These are phyloP conservation scores for Liriodendron chinense DNA, from an alignment of 164 flowering plant genomes.

Conservation along the genomic window DNA sequence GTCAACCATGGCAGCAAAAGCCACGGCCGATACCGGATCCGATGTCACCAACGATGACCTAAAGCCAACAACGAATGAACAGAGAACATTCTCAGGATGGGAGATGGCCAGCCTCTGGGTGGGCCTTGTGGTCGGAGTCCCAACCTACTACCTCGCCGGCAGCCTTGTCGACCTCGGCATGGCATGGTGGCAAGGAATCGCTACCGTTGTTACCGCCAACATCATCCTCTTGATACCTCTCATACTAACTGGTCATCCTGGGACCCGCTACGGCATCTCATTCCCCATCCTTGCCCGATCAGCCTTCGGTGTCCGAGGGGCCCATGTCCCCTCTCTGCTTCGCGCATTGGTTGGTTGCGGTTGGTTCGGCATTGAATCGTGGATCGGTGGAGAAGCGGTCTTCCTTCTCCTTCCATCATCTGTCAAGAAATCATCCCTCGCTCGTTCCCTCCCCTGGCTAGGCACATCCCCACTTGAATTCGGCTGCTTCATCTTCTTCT, in stretches of 20 bases:
- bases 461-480: slow-evolving; percentile 90
- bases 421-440: slow-evolving; percentile 29
- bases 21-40: not conserved
- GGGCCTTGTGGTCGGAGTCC: slow-evolving; percentile 86
- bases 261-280: slow-evolving; percentile 73
- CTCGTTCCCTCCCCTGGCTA: slow-evolving; percentile 52
- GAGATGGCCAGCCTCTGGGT: slow-evolving; percentile 16
- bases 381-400: slow-evolving; percentile 93
- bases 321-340: slow-evolving; percentile 73
- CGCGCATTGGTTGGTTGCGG: slow-evolving; percentile 88
- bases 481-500: slow-evolving; percentile 68
- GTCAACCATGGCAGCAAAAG: not conserved
- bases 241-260: slow-evolving; percentile 77
- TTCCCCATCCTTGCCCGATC: slow-evolving; percentile 85
- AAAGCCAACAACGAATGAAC: slow-evolving; percentile 42
- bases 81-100: slow-evolving; percentile 55
- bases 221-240: slow-evolving; percentile 56
- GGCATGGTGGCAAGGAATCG: slow-evolving; percentile 97
- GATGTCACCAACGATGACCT: slow-evolving; percentile 70
- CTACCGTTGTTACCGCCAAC: slow-evolving; percentile 79
- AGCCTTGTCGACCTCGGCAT: slow-evolving; percentile 94
- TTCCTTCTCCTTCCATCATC: slow-evolving; percentile 60
- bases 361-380: slow-evolving; percentile 92
- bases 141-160: slow-evolving; percentile 83
- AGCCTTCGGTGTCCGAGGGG: slow-evolving; percentile 76